A percentile compares a stretch with the other conserved stretches of the same genome.
These are phyloP conservation scores for Dittrichia graveolens DNA, from an alignment of 129 eudicot genomes.

Conservation along the genomic window DNA sequence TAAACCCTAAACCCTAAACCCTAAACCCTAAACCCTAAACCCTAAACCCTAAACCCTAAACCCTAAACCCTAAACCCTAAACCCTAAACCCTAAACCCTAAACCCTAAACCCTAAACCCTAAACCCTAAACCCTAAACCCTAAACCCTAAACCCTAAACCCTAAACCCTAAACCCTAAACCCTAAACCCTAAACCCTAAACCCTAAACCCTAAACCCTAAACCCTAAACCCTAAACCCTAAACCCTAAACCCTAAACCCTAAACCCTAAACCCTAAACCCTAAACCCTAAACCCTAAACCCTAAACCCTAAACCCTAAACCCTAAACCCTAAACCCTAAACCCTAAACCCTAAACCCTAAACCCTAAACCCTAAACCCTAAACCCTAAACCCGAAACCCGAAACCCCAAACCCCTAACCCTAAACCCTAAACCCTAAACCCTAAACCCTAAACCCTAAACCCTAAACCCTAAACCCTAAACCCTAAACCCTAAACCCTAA, in stretches of 20 bases:
- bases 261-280: conserved; percentile 2
- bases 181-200: conserved; percentile 4
- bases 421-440: too few species aligned
- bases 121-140: conserved; percentile 1
- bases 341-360: conserved; percentile 7
- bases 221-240: not conserved
- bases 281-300: conserved; percentile 9
- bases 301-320: conserved; percentile 7
- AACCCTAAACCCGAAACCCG: conserved; percentile 1
- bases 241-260: not conserved
- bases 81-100: conserved; percentile 5
- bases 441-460: too few species aligned
- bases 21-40: conserved; percentile 5
- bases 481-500: not conserved
- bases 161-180: conserved; percentile 11
- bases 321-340: conserved; percentile 9
- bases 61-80: conserved; percentile 9
- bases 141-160: conserved; percentile 6
- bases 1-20: conserved; percentile 5
- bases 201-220: conserved; percentile 5
- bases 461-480: not conserved
- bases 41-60: conserved; percentile 7
- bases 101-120: not conserved
- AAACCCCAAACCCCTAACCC: too few species aligned
- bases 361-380: conserved; percentile 8